A percentile compares a stretch with the other conserved stretches of the same genome.
Conservation (phyloP, 495 filamentous ascomycete species). For the Poronia punctata region DNA sequence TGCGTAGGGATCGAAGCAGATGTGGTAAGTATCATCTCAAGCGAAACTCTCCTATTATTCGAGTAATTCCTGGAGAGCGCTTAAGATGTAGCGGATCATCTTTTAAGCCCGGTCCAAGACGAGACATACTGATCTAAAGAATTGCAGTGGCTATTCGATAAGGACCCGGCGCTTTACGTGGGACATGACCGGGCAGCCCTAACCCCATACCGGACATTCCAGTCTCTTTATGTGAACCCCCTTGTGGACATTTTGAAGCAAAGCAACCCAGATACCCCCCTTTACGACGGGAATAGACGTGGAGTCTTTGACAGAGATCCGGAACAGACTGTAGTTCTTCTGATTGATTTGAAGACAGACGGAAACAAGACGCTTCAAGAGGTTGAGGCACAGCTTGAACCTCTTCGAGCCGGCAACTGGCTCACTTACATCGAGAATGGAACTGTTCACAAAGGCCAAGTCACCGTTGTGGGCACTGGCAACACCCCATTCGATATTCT, state of each 20-base stretch:
- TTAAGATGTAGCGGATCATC: too few species aligned
- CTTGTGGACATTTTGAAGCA: constrained; percentile 49
- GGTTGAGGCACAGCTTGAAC: constrained; percentile 55
- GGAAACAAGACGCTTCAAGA: constrained; percentile 42
- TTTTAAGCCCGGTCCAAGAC: too few species aligned
- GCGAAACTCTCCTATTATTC: too few species aligned
- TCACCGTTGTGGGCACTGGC: constrained; percentile 78
- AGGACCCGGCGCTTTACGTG: constrained; percentile 50
- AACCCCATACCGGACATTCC: constrained; percentile 50
- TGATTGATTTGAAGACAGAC: constrained; percentile 65
- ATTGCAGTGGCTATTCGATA: constrained; percentile 74
- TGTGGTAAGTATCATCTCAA: too few species aligned
- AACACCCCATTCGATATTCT: constrained; percentile 62
- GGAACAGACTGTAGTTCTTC: constrained; percentile 57
- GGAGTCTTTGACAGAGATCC: constrained; percentile 58
- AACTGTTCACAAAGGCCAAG: constrained; percentile 43
- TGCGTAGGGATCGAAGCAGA: constrained; percentile 80
- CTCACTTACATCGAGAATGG: constrained; percentile 52
- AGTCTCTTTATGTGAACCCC: constrained; percentile 58
- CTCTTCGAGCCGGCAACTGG: constrained; percentile 56
- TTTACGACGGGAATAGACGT: constrained; percentile 33
- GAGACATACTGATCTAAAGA: too few species aligned
- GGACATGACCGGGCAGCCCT: constrained; percentile 51
- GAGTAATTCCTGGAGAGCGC: too few species aligned
- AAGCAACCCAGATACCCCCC: constrained; percentile 44